These are phyloP conservation scores for Irineochytrium annulatum DNA, from an alignment of 192 early-diverging fungal genomes.

Conservation along the genomic window DNA sequence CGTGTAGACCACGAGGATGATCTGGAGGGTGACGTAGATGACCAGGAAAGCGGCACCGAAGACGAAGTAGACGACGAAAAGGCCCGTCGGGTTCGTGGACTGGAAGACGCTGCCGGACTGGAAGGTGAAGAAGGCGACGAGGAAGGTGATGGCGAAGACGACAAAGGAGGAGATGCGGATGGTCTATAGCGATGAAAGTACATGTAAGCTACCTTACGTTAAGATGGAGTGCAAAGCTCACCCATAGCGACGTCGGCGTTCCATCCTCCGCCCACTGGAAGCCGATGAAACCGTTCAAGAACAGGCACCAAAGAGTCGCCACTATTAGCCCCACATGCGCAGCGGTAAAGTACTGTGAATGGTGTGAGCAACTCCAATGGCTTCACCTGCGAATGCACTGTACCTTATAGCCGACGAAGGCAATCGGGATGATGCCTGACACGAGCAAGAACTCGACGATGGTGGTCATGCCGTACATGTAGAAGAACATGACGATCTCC, in stretches of 20 bases:
- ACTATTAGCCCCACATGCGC: constrained; percentile 71
- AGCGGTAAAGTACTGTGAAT: constrained; percentile 72
- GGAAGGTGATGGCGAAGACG: constrained; percentile 51
- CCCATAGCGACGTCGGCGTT: constrained; percentile 82
- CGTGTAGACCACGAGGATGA: constrained; percentile 82
- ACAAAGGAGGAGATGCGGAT: neutral
- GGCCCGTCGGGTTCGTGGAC: constrained; percentile 54
- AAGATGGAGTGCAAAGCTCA: constrained; percentile 23
- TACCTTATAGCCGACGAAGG: constrained; percentile 67
- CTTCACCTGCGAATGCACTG: neutral
- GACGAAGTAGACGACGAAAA: constrained; percentile 82
- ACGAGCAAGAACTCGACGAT: constrained; percentile 83
- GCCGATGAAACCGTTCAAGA: constrained; percentile 86
- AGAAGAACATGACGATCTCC: constrained; percentile 94
- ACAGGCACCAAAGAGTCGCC: constrained; percentile 80
- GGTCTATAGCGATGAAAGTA: neutral
- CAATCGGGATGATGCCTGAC: constrained; percentile 83
- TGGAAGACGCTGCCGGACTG: constrained; percentile 52
- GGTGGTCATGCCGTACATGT: constrained; percentile 75
- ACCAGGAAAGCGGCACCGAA: constrained; percentile 69
- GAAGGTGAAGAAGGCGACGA: constrained; percentile 79
- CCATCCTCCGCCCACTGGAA: constrained; percentile 94
- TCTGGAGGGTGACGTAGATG: constrained; percentile 78
- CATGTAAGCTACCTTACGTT: neutral
- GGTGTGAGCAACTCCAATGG: neutral